These are phyloP conservation scores for Xylariaceae sp. DNA, from an alignment of 2,329 filamentous ascomycete species.

Conservation along the genomic window DNA sequence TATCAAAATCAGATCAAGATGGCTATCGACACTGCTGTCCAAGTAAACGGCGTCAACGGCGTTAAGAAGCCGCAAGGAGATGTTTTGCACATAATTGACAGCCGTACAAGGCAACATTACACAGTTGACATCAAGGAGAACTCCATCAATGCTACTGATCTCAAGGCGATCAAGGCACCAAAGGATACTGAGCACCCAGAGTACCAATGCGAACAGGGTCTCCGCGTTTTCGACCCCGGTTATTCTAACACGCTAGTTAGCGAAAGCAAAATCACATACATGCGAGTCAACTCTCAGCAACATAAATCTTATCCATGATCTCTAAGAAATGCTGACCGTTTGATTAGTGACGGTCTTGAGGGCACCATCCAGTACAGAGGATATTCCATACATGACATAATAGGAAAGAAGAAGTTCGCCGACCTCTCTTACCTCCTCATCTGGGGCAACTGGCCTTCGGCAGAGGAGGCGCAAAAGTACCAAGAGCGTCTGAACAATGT, in stretches of 20 bases:
- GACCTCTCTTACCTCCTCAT: conserved; percentile 17
- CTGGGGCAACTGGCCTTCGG: conserved; percentile 14
- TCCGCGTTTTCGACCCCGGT: conserved; percentile 18
- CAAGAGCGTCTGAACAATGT: conserved; percentile 14
- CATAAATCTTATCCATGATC: neutral
- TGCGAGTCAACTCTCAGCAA: conserved; percentile 5
- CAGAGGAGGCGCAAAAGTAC: conserved; percentile 10
- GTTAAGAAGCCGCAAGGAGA: conserved; percentile 7
- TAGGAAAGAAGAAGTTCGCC: conserved; percentile 14
- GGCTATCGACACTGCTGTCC: conserved; percentile 1
- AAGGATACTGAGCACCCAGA: conserved; percentile 15
- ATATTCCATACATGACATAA: conserved; percentile 16
- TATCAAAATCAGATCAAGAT: conserved; percentile 1
- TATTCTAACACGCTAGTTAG: conserved; percentile 18
- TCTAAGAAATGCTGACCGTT: neutral
- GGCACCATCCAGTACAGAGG: conserved; percentile 16
- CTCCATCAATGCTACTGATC: conserved; percentile 13
- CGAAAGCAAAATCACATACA: conserved; percentile 20
- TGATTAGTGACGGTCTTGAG: conserved; percentile 9
- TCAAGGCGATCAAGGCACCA: conserved; percentile 16
- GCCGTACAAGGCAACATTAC: conserved; percentile 14
- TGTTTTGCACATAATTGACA: conserved; percentile 16
- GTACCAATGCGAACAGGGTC: conserved; percentile 18
- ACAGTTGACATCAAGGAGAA: conserved; percentile 12
- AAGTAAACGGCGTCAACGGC: conserved; percentile 5